Evolutionary conservation across 1,139 yeast genomes (phyloP).

Genomic region (Suhomyces maxii): DNA sequence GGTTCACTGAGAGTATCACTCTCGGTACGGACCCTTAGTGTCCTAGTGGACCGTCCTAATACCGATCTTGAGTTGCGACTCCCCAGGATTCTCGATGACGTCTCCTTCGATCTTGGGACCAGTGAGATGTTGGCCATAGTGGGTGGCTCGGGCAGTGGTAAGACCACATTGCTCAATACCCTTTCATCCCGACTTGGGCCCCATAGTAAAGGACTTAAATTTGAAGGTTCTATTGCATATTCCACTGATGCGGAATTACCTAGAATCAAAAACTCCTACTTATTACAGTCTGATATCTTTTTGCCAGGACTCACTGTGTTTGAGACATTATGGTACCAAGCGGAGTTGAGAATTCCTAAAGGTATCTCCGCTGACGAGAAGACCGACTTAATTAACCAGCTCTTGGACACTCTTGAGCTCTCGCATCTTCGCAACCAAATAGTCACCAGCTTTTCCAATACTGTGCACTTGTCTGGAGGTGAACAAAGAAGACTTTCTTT

Average conservation of each 20-base stretch:
- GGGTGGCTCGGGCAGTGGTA: constrained; percentile 30
- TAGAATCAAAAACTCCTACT: constrained; percentile 21
- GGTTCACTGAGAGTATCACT: constrained; percentile 17
- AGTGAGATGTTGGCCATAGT: constrained; percentile 26
- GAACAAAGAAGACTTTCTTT: constrained; percentile 25
- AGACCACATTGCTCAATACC: constrained; percentile 26
- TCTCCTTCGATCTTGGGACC: constrained; percentile 20
- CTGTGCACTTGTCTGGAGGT: constrained; percentile 22
- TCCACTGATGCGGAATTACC: constrained; percentile 8
- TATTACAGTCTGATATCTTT: constrained; percentile 24
- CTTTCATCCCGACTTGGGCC: constrained; percentile 21
- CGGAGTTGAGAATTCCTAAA: constrained; percentile 22
- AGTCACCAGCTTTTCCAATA: constrained; percentile 19
- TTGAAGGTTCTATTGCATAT: constrained; percentile 51
- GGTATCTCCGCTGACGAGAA: constrained; percentile 13
- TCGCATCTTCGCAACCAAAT: constrained; percentile 17
- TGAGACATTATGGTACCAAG: constrained; percentile 23
- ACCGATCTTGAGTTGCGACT: constrained; percentile 9
- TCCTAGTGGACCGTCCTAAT: constrained; percentile 1
- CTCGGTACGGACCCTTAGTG: constrained; percentile 16
- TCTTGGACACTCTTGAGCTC: constrained; percentile 21
- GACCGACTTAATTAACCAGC: constrained; percentile 14
- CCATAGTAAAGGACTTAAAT: constrained; percentile 14
- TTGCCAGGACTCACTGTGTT: constrained; percentile 25
- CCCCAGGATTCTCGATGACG: constrained; percentile 17